Base-by-base conservation (phyloP, 129 eudicot species). In the Flaveria sonorensis region DNA sequence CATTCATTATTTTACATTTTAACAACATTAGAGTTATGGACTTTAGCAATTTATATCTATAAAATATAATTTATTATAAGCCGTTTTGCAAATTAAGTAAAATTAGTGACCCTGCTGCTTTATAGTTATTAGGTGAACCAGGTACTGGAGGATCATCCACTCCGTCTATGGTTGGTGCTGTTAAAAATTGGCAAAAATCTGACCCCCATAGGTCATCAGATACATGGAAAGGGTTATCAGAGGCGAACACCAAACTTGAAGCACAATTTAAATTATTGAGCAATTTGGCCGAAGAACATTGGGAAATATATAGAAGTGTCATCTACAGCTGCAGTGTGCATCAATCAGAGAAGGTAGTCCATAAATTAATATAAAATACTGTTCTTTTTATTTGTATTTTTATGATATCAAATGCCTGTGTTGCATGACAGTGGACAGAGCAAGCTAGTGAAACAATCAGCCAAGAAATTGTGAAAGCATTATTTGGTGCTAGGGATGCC, bases 111-210 rank as follows among this genome's bases (percentile, higher is more conserved):
- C 30, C 64, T 20, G 30, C 24, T 77, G 81, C 69, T 21, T 24
- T 71, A 48, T 83, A 91, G 99, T 82, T 95, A 75, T 90, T 95
- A 64, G 99, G 99, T 68, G 99, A 94, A 68, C 99, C 97, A n/a
- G 99, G 99, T 83, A 78, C 86, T 21, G 97, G 97, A 52, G 99
- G 99, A 71, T 95, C 99, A 74, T 95, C 99, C 18, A 95, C 99
- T 59, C 96, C 96, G 24, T 95, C 99, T 62, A 95, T 95, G 99
- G 99, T 95, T 30, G 96, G 99, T 53, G 99, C 99, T 65, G 89
- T 95, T 18, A 89, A 91, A 86, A 95, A 91, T 74, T 95, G 99
- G 99, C 97, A 91, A 80, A 95, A 86, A 56, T 79, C 96, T 4
- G 97, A 91, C 74, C 99, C 97, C 50, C 81, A 89, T 60, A 85